phyloP scores from a whole-genome alignment of 495 filamentous ascomycete genomes.

The Echria macrotheca region DNA sequence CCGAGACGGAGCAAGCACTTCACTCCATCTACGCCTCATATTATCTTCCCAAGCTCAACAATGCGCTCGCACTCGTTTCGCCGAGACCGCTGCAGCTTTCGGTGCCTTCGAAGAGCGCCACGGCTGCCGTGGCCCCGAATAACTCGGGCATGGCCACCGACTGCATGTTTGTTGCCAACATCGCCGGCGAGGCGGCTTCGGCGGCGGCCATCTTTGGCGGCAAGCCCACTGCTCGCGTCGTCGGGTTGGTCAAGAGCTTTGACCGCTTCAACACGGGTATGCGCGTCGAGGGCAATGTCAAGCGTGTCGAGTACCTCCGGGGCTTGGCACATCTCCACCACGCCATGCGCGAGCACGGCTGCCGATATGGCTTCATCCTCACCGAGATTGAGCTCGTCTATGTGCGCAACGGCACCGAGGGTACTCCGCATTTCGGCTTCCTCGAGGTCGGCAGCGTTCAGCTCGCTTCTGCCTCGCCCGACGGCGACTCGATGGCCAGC shows the following conservation, averaged over 20 bases:
- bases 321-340: constrained; percentile 78
- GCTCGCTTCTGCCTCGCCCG: constrained; percentile 34
- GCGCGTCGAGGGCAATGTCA: constrained; percentile 73
- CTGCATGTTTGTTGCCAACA: constrained; percentile 65
- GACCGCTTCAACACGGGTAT: constrained; percentile 92
- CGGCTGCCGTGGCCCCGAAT: constrained; percentile 46
- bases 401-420: constrained; percentile 70
- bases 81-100: constrained; percentile 54
- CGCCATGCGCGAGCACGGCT: constrained; percentile 86
- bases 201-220: constrained; percentile 59
- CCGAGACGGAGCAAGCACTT: constrained; percentile 68
- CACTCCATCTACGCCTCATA: constrained; percentile 62
- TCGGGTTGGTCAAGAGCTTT: constrained; percentile 83
- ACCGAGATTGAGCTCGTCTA: constrained; percentile 92
- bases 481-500: constrained; percentile 18
- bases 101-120: constrained; percentile 45
- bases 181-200: constrained; percentile 40
- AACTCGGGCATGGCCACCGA: constrained; percentile 61
- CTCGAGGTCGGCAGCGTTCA: constrained; percentile 67
- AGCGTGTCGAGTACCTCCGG: constrained; percentile 78
- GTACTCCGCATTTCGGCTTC: constrained; percentile 74
- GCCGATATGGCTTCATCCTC: constrained; percentile 89
- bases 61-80: constrained; percentile 65
- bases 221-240: constrained; percentile 69
- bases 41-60: constrained; percentile 74